These are phyloP conservation scores for Adiantum capillusveneris DNA, from an alignment of 75 land plant species.

Conservation along the genomic window DNA sequence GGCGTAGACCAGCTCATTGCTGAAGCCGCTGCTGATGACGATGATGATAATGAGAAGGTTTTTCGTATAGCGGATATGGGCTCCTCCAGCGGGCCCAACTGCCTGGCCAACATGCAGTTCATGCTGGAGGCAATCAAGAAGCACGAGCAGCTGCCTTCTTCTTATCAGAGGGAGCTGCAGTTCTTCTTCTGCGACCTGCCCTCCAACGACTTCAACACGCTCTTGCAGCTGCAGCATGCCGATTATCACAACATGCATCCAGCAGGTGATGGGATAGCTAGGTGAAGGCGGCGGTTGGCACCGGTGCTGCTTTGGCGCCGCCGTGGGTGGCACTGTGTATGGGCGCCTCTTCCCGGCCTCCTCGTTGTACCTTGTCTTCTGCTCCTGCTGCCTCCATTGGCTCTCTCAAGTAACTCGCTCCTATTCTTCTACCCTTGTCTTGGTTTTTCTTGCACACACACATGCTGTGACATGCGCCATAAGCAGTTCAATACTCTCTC, in stretches of 20 bases:
- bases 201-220: slow-evolving; percentile 72
- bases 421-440: too few relatives aligned
- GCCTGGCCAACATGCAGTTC: slow-evolving; percentile 31
- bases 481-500: too few relatives aligned
- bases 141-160: too few relatives aligned
- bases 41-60: background rate
- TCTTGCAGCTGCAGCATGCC: slow-evolving; percentile 47
- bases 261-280: too few relatives aligned
- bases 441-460: too few relatives aligned
- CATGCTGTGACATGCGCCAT: too few relatives aligned
- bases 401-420: background rate
- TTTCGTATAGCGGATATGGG: slow-evolving; percentile 50
- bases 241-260: too few relatives aligned
- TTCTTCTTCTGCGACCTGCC: too few relatives aligned
- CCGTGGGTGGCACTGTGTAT: slow-evolving; percentile 3
- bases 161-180: too few relatives aligned
- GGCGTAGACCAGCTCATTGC: too few relatives aligned
- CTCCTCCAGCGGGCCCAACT: slow-evolving; percentile 55
- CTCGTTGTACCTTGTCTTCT: slow-evolving; percentile 1
- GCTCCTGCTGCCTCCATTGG: slow-evolving; percentile 9
- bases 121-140: slow-evolving; percentile 40
- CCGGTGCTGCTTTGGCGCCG: background rate
- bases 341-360: slow-evolving; percentile 3
- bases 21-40: background rate
- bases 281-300: too few relatives aligned